Base-by-base conservation (phyloP, 2,329 filamentous ascomycete species). In the Stachybotrys echinatus region DNA sequence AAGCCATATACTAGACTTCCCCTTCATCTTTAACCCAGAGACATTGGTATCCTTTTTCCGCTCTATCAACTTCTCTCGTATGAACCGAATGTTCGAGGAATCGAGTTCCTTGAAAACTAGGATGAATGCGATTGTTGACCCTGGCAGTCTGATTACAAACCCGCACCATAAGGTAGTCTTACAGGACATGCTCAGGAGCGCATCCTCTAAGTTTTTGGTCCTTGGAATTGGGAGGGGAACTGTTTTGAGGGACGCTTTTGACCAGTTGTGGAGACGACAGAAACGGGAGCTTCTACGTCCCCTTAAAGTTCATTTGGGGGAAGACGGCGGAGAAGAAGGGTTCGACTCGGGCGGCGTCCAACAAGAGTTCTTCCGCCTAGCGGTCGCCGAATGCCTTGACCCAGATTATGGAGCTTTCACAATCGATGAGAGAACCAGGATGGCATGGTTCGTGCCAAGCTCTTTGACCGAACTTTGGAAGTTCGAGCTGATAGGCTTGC, bases 271-370 rank as follows among this genome's bases (percentile, higher is more conserved):
- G 89, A 83, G 89, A 48, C 81, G 91, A 34, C 86, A 96, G 66
- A 83, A 84, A 60, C 79, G 88, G 34, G 90, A 96, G 68, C 73
- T 97, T 3, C 74, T 92, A 61, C 83, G 90, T 22, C 94, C 94
- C 1, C 71, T 99, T 31, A 96, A 96, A 61, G 86, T 99, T 8
- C 85, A 89, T 47, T 81, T 97, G 50, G 91, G 91, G 4, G 87
- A 90, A 62, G 85, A 89, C 31, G 76, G 77, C 48, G 89, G 90
- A 23, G 94, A 97, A 66, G 85, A 95, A 64, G 94, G 94, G 0
- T 83, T 95, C 31, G 94, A 99, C 65, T 90, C 92, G 45, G 94
- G 94, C 42, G 94, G 94, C 54, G 92, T 99, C 1, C 92, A 96
- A 59, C 92, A 96, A 64, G 94, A 99, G 55, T 97, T 96, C 65